A percentile compares a stretch with the other conserved stretches of the same genome.
Evolutionary conservation across 73 alveolate genomes (phyloP).

Genomic region (Symbiodinium pilosum): DNA sequence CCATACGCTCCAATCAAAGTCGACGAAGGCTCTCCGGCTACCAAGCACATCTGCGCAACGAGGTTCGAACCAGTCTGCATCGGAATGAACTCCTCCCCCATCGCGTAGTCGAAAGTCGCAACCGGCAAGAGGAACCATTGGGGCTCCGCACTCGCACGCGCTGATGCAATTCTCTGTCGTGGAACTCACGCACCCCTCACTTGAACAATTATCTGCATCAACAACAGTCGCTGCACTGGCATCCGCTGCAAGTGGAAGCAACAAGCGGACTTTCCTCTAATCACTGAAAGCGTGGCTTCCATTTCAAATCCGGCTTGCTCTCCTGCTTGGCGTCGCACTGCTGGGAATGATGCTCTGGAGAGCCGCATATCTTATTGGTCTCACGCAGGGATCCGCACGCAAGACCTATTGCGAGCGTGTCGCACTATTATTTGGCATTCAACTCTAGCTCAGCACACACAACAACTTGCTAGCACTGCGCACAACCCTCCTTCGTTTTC

Average conservation of each 20-base stretch:
- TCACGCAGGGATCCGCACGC: not conserved
- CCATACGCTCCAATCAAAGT: not conserved
- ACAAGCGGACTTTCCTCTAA: too few relatives aligned
- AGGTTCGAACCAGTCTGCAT: conserved; percentile 3
- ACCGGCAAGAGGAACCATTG: not conserved
- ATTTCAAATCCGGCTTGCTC: too few relatives aligned
- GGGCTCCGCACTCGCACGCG: not conserved
- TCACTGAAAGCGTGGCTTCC: too few relatives aligned
- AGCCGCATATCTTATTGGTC: not conserved
- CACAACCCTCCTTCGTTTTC: too few relatives aligned
- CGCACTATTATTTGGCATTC: too few relatives aligned
- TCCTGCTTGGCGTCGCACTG: too few relatives aligned
- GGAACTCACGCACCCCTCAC: not conserved
- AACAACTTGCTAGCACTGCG: too few relatives aligned
- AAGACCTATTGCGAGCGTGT: too few relatives aligned
- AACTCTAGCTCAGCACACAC: too few relatives aligned
- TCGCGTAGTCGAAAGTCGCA: not conserved
- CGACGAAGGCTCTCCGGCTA: not conserved
- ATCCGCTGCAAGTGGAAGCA: too few relatives aligned
- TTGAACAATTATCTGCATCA: not conserved
- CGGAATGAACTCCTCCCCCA: conserved; percentile 23
- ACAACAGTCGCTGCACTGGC: not conserved
- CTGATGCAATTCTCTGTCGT: not conserved
- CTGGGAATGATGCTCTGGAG: too few relatives aligned
- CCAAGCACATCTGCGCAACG: not conserved